Conservation (phyloP, 2,329 filamentous ascomycete genomes). For the Neonectria faginata region DNA sequence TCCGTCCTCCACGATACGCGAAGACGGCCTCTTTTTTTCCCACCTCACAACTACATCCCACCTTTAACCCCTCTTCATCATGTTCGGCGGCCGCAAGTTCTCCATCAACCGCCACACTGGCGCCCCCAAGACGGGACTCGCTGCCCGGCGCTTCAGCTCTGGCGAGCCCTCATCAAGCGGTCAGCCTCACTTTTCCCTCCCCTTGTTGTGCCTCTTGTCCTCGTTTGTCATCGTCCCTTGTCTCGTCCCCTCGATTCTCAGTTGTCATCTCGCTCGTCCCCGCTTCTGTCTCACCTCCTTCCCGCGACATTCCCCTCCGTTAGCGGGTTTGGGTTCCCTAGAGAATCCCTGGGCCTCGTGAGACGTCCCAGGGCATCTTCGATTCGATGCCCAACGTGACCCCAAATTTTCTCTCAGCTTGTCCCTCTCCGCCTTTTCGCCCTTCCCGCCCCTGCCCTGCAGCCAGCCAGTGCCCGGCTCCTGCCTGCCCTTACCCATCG, state of each 20-base stretch:
- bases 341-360: conserved; percentile 3
- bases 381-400: conserved; percentile 15
- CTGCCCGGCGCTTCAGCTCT: conserved; percentile 67
- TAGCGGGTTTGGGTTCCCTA: not conserved
- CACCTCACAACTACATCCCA: conserved; percentile 4
- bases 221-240: conserved; percentile 15
- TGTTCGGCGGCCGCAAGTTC: conserved; percentile 71
- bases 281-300: conserved; percentile 4
- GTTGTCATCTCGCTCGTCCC: not conserved
- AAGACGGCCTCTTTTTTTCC: conserved; percentile 24
- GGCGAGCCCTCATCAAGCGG: conserved; percentile 68
- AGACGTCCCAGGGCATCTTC: not conserved
- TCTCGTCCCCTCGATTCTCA: not conserved
- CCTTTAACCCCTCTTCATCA: conserved; percentile 45
- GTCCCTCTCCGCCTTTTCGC: conserved; percentile 28
- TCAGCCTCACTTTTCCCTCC: conserved; percentile 50
- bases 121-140: conserved; percentile 62
- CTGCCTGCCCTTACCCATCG: conserved; percentile 26
- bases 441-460: conserved; percentile 10
- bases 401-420: conserved; percentile 19
- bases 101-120: conserved; percentile 76
- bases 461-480: conserved; percentile 3
- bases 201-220: conserved; percentile 5
- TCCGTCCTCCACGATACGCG: conserved; percentile 30
- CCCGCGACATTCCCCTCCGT: not conserved